These are phyloP conservation scores for Saxophila tyrrhenica DNA, from an alignment of 495 filamentous ascomycete species.

Conservation along the genomic window DNA sequence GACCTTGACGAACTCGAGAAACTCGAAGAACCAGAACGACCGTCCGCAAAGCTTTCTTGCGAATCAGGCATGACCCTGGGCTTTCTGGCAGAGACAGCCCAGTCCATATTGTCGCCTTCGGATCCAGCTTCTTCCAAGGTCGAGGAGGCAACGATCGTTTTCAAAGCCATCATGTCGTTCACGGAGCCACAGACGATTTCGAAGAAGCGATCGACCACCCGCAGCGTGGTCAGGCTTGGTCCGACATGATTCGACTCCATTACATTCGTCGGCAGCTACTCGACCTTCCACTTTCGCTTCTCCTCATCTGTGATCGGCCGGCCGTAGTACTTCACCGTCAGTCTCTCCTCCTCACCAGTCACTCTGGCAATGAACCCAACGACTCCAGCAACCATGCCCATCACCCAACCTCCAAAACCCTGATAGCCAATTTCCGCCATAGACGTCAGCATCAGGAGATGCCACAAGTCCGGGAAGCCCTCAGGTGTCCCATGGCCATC, in stretches of 20 bases:
- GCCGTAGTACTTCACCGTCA: constrained; percentile 3
- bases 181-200: neutral
- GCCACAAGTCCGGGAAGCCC: neutral
- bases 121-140: neutral
- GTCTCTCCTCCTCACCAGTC: neutral
- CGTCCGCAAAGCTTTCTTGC: constrained; percentile 11
- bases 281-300: neutral
- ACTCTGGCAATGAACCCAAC: neutral
- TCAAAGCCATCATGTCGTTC: constrained; percentile 18
- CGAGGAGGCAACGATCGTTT: constrained; percentile 2
- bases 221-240: neutral
- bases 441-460: neutral
- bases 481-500: neutral
- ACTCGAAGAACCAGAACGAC: neutral
- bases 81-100: constrained; percentile 14
- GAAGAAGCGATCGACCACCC: neutral
- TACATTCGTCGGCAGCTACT: too few relatives aligned
- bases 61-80: constrained; percentile 13
- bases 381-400: neutral
- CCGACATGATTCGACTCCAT: too few relatives aligned
- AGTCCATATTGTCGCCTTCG: constrained; percentile 1
- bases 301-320: neutral
- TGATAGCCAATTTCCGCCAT: constrained; percentile 2
- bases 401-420: neutral
- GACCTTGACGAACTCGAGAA: neutral